Evolutionary conservation across 2,329 filamentous ascomycete genomes (phyloP).

Genomic region (Myriosclerotinia scirpicola): DNA sequence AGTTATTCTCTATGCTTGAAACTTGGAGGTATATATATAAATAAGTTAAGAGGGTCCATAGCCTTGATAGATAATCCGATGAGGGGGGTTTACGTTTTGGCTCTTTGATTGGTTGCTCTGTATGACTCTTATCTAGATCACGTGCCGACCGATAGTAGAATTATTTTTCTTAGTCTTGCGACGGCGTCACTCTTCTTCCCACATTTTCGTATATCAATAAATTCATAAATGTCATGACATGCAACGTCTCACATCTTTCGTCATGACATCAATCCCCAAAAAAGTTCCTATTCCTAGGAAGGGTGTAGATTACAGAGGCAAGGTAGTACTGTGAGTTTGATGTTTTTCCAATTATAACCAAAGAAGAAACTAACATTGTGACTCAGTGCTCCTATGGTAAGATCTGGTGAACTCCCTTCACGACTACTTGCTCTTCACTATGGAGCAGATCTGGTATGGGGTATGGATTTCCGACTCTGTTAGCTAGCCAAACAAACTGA

Average conservation of each 20-base stretch:
- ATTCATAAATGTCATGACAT: slow-evolving; percentile 35
- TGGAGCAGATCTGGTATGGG: slow-evolving; percentile 96
- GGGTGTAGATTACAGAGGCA: slow-evolving; percentile 91
- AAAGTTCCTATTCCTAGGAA: slow-evolving; percentile 80
- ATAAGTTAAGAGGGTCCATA: not conserved
- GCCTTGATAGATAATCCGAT: not conserved
- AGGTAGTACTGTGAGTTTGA: slow-evolving; percentile 68
- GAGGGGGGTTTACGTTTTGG: not conserved
- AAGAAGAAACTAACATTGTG: not conserved
- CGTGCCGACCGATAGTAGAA: not conserved
- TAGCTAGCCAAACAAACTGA: slow-evolving; percentile 27
- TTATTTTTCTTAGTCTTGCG: slow-evolving; percentile 4
- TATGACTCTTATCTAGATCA: not conserved
- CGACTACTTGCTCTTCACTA: slow-evolving; percentile 88
- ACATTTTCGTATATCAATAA: not conserved
- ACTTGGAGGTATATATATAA: not conserved
- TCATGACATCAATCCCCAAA: slow-evolving; percentile 60
- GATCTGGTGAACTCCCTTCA: slow-evolving; percentile 92
- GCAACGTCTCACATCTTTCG: slow-evolving; percentile 46
- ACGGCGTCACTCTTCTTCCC: not conserved
- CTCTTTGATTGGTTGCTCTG: too few species aligned
- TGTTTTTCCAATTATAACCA: not conserved
- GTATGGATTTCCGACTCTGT: slow-evolving; percentile 46
- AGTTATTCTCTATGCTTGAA: not conserved
- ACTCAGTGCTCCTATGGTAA: slow-evolving; percentile 80